Evolutionary conservation across 257 asterid genomes (phyloP).

Genomic region (Solanum sparsipilum): DNA sequence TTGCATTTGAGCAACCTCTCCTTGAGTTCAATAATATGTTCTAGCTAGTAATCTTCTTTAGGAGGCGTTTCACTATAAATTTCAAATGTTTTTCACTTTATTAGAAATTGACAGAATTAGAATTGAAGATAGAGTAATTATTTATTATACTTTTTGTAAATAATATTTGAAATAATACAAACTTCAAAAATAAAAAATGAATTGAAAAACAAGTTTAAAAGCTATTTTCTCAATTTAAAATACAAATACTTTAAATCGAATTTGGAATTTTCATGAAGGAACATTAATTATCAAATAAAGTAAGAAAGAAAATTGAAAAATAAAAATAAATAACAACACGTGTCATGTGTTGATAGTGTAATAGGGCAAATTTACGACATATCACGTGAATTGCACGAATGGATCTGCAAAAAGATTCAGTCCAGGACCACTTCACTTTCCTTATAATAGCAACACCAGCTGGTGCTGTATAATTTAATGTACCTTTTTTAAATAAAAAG

Average conservation of each 20-base stretch:
- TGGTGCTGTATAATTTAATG: background rate
- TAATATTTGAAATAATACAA: no score
- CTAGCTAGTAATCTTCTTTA: no score
- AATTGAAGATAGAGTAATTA: background rate
- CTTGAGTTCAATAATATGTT: background rate
- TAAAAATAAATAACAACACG: background rate
- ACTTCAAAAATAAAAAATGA: background rate
- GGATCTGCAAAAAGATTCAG: background rate
- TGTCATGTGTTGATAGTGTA: background rate
- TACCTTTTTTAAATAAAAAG: no score
- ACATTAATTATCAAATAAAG: no score
- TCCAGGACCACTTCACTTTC: background rate
- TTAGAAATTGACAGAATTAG: background rate
- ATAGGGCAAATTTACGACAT: background rate
- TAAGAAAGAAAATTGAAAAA: no score
- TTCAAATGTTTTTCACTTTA: background rate
- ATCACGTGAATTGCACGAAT: slow-evolving; percentile 4
- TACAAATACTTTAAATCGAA: background rate
- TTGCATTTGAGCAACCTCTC: background rate
- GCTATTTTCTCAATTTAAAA: background rate
- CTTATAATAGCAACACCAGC: background rate
- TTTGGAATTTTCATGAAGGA: background rate
- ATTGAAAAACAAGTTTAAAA: background rate
- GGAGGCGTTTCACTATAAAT: background rate
- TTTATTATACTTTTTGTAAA: background rate